These are phyloP conservation scores for Helicostylum pulchrum DNA, from an alignment of 192 early-diverging fungal genomes.

Conservation along the genomic window DNA sequence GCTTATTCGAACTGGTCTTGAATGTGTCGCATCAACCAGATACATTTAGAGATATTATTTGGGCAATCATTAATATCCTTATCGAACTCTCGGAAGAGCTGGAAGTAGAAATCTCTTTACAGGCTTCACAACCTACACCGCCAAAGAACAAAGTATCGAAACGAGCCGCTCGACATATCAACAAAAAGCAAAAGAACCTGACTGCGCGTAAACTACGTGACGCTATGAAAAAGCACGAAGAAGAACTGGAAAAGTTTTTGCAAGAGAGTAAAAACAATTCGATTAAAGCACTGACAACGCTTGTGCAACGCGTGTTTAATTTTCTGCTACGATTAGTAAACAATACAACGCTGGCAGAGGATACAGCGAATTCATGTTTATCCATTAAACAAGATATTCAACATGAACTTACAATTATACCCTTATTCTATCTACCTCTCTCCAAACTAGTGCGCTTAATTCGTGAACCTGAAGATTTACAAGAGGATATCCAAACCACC, in stretches of 20 bases:
- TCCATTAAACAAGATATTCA: background rate
- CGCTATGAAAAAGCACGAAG: background rate
- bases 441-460: background rate
- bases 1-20: constrained; percentile 14
- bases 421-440: constrained; percentile 14
- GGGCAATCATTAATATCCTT: constrained; percentile 3
- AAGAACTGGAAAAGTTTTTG: background rate
- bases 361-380: background rate
- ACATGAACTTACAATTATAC: background rate
- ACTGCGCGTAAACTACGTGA: too few species aligned
- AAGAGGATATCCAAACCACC: constrained; percentile 7
- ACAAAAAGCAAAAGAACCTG: background rate
- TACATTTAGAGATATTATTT: background rate
- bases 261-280: background rate
- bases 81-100: constrained; percentile 14
- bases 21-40: background rate
- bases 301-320: constrained; percentile 9
- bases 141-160: background rate
- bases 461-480: constrained; percentile 6
- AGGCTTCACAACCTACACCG: constrained; percentile 1
- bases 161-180: background rate
- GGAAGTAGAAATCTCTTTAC: background rate
- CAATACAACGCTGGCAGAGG: background rate
- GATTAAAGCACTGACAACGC: constrained; percentile 2
- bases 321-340: constrained; percentile 1